Evolutionary conservation across 1,284 basidiomycete genomes (phyloP), one percentile per base, ranked within the genome.

Genomic region (Austroboletus niveus): DNA sequence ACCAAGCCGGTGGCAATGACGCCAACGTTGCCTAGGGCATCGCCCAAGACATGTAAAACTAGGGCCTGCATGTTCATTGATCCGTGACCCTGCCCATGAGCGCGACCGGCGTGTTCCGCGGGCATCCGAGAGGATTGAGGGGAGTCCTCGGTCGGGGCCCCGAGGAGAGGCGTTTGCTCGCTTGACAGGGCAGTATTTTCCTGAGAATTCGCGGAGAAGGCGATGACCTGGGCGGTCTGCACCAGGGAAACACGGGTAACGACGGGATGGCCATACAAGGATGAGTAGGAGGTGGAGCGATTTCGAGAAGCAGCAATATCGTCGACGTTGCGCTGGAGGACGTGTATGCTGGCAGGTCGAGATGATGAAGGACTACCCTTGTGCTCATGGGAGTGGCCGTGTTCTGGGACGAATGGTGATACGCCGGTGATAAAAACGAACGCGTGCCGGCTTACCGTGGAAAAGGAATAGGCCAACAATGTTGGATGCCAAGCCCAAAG

Each of bases 61-160:
- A 99, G 81, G 30, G 94, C 97, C 32, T 78, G 89, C 94, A 99
- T 98, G 73, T 98, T 99, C 96, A 99, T 98, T 6, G 87, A 91
- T 17, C 88, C 76, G 65, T 92, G 88, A 9, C 74, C 73, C 57
- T 79, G 75, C 9, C 58, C 65, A 34, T 60, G 63, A 6, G 54
- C 52, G 56, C 70, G 71, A 20, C 56, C 49, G 27, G 30, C 42
- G 14, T 54, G 52, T 47, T 60, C 59, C 36, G 55, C 68, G 67
- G 49, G 58, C 20, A 24, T 45, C 44, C 30, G 57, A 36, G 56
- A 34, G 17, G 47, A 38, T 32, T 29, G 42, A 22, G 61, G 42
- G 48, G 54, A 44, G 50, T 35, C 58, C 41, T 49, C 51, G 12
- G 47, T 46, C 31, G 60, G 56, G 41, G 58, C 51, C 4, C 49